phyloP scores from a whole-genome alignment of 2,329 filamentous ascomycete genomes.

The Fusarium goolgardi region DNA sequence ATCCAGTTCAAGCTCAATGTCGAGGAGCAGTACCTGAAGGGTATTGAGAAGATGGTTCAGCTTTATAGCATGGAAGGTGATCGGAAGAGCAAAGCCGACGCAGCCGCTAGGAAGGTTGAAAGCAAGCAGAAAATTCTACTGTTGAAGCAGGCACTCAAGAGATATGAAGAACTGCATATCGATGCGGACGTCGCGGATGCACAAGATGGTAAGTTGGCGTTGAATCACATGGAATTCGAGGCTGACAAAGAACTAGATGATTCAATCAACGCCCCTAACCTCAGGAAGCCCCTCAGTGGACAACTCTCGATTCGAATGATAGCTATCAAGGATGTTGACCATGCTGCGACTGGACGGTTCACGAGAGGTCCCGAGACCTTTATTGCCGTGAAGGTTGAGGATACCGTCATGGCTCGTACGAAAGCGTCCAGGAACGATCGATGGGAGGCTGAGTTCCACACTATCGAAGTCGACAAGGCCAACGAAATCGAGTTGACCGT shows the following conservation, averaged over 20 bases:
- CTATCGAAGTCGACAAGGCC: slow-evolving; percentile 95
- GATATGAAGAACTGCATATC: slow-evolving; percentile 97
- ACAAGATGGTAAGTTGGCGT: slow-evolving; percentile 75
- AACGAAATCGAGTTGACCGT: slow-evolving; percentile 98
- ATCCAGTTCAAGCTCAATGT: slow-evolving; percentile 99
- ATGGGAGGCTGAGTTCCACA: slow-evolving; percentile 93
- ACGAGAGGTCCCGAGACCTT: slow-evolving; percentile 93
- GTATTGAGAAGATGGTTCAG: slow-evolving; percentile 99
- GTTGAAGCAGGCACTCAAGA: slow-evolving; percentile 92
- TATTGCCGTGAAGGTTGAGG: slow-evolving; percentile 96
- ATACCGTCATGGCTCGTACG: slow-evolving; percentile 89
- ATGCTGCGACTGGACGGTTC: slow-evolving; percentile 86
- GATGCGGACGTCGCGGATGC: slow-evolving; percentile 85
- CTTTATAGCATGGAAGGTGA: slow-evolving; percentile 98
- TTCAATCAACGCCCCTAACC: slow-evolving; percentile 93
- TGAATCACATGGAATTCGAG: slow-evolving; percentile 23
- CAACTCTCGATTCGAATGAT: slow-evolving; percentile 88
- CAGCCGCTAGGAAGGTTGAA: slow-evolving; percentile 88
- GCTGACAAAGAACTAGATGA: slow-evolving; percentile 72
- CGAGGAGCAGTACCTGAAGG: slow-evolving; percentile 98
- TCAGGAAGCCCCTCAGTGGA: slow-evolving; percentile 95
- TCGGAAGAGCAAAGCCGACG: slow-evolving; percentile 93
- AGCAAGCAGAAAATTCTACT: slow-evolving; percentile 98
- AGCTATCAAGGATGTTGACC: slow-evolving; percentile 93
- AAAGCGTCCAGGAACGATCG: slow-evolving; percentile 85